These are phyloP conservation scores for Aspergillus ruber DNA, from an alignment of 2,329 filamentous ascomycete genomes.

Conservation along the genomic window DNA sequence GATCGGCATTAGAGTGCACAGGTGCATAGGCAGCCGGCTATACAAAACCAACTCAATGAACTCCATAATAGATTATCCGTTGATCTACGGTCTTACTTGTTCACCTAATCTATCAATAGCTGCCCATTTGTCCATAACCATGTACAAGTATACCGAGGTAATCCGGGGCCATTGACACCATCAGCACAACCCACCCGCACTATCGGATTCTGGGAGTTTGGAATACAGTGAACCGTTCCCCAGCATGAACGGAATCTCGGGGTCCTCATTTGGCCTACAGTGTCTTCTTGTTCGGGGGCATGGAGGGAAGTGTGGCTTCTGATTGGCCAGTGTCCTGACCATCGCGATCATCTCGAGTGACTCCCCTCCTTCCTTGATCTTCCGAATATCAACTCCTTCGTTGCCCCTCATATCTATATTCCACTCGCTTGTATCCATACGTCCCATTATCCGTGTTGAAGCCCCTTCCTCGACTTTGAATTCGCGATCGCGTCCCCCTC, in stretches of 20 bases:
- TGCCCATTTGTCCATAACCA: too few relatives aligned
- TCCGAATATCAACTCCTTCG: background rate
- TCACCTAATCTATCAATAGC: too few relatives aligned
- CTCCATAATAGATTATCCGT: background rate
- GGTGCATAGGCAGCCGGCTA: too few relatives aligned
- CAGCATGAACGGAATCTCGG: background rate
- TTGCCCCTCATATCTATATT: background rate
- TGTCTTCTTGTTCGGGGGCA: constrained; percentile 28
- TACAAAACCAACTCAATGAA: background rate
- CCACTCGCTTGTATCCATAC: background rate
- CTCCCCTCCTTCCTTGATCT: constrained; percentile 1
- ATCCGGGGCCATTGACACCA: too few relatives aligned
- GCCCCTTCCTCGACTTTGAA: background rate
- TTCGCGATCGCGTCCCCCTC: constrained; percentile 9
- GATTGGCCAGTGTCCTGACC: constrained; percentile 25
- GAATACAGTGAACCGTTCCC: too few relatives aligned
- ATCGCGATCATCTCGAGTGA: background rate
- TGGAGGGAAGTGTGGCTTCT: constrained; percentile 28
- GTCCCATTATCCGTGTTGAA: background rate
- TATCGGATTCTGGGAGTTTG: too few relatives aligned
- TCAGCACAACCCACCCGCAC: too few relatives aligned
- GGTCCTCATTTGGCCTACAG: background rate
- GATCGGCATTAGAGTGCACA: too few relatives aligned
- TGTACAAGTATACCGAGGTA: too few relatives aligned
- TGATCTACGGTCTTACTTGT: too few relatives aligned